phyloP scores from a whole-genome alignment of 2,329 filamentous ascomycete genomes.

The Aspergillus aculeatinus region DNA sequence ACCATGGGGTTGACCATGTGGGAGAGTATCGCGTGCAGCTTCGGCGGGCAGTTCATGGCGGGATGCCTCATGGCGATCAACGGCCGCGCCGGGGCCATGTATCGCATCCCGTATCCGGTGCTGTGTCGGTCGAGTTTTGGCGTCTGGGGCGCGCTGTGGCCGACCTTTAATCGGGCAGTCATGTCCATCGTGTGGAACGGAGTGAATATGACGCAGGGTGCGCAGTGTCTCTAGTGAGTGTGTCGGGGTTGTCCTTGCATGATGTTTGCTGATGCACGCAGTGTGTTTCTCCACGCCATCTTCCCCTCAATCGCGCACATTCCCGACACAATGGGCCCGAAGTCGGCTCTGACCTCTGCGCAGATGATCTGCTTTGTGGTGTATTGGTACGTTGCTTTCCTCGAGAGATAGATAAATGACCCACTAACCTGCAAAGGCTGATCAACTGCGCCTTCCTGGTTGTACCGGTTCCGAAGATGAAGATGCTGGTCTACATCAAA shows the following conservation, averaged over 20 bases:
- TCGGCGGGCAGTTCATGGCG: slow-evolving; percentile 43
- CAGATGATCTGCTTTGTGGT: slow-evolving; percentile 46
- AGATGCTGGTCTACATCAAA: slow-evolving; percentile 35
- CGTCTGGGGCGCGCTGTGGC: slow-evolving; percentile 48
- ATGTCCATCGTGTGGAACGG: slow-evolving; percentile 51
- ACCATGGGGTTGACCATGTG: slow-evolving; percentile 51
- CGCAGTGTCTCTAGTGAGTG: slow-evolving; percentile 37
- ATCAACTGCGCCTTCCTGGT: slow-evolving; percentile 41
- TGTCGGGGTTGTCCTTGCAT: background rate
- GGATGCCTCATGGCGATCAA: slow-evolving; percentile 41
- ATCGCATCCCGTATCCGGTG: slow-evolving; percentile 47
- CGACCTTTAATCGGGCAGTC: slow-evolving; percentile 38
- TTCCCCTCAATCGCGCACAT: slow-evolving; percentile 44
- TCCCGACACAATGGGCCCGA: slow-evolving; percentile 41
- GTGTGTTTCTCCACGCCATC: slow-evolving; percentile 45
- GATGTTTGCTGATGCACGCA: slow-evolving; percentile 2
- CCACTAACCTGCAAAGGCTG: slow-evolving; percentile 18
- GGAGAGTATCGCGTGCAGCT: slow-evolving; percentile 46
- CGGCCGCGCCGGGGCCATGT: slow-evolving; percentile 45
- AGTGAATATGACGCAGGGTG: slow-evolving; percentile 42
- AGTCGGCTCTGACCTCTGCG: slow-evolving; percentile 42
- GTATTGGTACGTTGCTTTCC: slow-evolving; percentile 33
- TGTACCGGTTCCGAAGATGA: slow-evolving; percentile 42
- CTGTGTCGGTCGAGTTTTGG: slow-evolving; percentile 47
- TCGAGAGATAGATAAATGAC: background rate